Conservation (phyloP, 495 filamentous ascomycete species). For the Aspergillus cristatus region DNA sequence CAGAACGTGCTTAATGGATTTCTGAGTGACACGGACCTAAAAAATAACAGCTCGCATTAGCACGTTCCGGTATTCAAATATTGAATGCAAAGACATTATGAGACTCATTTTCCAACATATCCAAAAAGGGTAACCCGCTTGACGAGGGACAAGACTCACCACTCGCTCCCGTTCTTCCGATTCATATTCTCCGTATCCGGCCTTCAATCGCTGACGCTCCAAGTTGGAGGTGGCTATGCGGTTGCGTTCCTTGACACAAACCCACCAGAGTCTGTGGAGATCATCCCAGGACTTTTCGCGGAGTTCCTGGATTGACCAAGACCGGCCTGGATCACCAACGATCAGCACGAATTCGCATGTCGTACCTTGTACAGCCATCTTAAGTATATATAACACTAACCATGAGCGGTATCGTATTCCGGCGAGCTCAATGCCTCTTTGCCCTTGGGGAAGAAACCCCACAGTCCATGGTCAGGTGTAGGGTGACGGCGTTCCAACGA, state of each 20-base stretch:
- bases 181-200: constrained; percentile 63
- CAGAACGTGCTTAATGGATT: constrained; percentile 70
- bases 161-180: constrained; percentile 43
- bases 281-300: constrained; percentile 88
- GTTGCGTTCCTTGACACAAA: constrained; percentile 88
- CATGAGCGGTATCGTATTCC: constrained; percentile 56
- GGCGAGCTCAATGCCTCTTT: constrained; percentile 57
- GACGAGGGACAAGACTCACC: constrained; percentile 44
- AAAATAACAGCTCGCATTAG: constrained; percentile 10
- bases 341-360: constrained; percentile 14
- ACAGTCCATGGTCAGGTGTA: constrained; percentile 79
- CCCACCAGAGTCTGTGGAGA: constrained; percentile 88
- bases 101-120: background rate
- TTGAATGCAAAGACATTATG: background rate
- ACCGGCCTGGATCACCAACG: constrained; percentile 44
- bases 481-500: constrained; percentile 30
- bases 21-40: constrained; percentile 64
- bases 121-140: background rate
- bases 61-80: background rate
- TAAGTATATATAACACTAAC: constrained; percentile 26
- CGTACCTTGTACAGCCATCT: no score
- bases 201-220: constrained; percentile 54
- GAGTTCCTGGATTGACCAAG: constrained; percentile 84
- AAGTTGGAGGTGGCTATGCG: constrained; percentile 66
- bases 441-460: constrained; percentile 74